Evolutionary conservation across 1,139 yeast genomes (phyloP).

Genomic region (Pichia inconspicua): DNA sequence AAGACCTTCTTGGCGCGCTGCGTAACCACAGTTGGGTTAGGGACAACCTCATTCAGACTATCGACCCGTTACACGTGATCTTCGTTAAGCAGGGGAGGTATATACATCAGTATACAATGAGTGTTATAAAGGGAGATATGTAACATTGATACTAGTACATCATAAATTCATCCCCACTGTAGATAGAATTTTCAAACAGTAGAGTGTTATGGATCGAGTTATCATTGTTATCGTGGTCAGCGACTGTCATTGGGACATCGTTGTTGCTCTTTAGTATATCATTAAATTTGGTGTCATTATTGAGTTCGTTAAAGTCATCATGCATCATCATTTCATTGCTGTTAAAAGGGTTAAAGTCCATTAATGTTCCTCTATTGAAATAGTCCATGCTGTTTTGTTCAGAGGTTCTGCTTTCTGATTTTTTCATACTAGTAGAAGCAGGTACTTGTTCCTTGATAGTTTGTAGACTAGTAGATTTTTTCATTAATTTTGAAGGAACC

Average conservation of each 20-base stretch:
- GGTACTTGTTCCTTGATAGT: not conserved
- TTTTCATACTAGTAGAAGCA: not conserved
- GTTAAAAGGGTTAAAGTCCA: constrained; percentile 11
- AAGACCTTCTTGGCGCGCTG: constrained; percentile 2
- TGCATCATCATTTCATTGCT: constrained; percentile 9
- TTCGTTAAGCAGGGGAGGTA: not conserved
- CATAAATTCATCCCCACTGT: constrained; percentile 11
- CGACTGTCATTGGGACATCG: not conserved
- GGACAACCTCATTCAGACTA: too few relatives aligned
- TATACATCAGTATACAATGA: not conserved
- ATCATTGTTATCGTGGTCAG: not conserved
- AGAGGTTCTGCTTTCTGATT: constrained; percentile 8
- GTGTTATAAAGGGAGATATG: not conserved
- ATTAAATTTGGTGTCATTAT: not conserved
- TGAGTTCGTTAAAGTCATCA: constrained; percentile 1
- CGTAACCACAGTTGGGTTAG: constrained; percentile 9
- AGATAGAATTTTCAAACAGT: not conserved
- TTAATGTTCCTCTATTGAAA: constrained; percentile 6
- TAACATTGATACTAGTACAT: constrained; percentile 2
- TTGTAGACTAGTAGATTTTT: not conserved
- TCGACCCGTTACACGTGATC: not conserved
- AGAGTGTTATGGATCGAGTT: not conserved
- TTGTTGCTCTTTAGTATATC: not conserved
- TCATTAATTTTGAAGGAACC: constrained; percentile 5
- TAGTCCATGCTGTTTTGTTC: constrained; percentile 4